Evolutionary conservation across 78 protist species (phyloP).

Genomic region (Dictyostelium capitatum): DNA sequence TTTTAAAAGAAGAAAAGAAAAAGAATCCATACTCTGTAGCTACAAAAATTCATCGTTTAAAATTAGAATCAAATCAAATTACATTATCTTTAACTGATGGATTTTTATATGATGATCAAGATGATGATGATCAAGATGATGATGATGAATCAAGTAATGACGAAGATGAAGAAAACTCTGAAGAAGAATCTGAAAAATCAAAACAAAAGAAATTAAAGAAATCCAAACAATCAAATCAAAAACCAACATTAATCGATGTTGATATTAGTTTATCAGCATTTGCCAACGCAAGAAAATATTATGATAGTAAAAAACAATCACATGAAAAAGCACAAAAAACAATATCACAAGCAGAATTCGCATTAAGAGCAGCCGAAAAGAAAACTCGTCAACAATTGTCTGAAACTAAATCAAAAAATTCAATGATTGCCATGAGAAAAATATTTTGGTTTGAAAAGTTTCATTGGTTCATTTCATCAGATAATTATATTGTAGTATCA

Average conservation of each 20-base stretch:
- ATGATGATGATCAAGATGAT: slow-evolving; percentile 52
- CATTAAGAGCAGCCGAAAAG: slow-evolving; percentile 85
- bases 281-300: slow-evolving; percentile 92
- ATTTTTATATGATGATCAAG: slow-evolving; percentile 59
- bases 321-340: slow-evolving; percentile 90
- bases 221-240: slow-evolving; percentile 28
- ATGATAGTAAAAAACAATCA: slow-evolving; percentile 84
- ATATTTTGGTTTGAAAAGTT: slow-evolving; percentile 98
- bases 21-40: slow-evolving; percentile 88
- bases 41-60: slow-evolving; percentile 77
- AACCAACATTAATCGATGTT: slow-evolving; percentile 85
- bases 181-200: slow-evolving; percentile 57
- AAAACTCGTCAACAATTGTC: slow-evolving; percentile 45
- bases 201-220: slow-evolving; percentile 26
- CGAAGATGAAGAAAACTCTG: slow-evolving; percentile 73
- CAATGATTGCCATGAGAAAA: slow-evolving; percentile 86
- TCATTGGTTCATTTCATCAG: slow-evolving; percentile 96
- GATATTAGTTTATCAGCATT: slow-evolving; percentile 91
- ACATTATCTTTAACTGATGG: slow-evolving; percentile 32
- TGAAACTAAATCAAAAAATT: slow-evolving; percentile 13
- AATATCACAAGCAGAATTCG: slow-evolving; percentile 80
- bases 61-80: slow-evolving; percentile 78
- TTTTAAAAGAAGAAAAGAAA: slow-evolving; percentile 55
- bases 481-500: slow-evolving; percentile 92
- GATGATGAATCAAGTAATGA: slow-evolving; percentile 40